phyloP scores from a whole-genome alignment of 2,329 filamentous ascomycete genomes.

The Cercospora zeina region DNA sequence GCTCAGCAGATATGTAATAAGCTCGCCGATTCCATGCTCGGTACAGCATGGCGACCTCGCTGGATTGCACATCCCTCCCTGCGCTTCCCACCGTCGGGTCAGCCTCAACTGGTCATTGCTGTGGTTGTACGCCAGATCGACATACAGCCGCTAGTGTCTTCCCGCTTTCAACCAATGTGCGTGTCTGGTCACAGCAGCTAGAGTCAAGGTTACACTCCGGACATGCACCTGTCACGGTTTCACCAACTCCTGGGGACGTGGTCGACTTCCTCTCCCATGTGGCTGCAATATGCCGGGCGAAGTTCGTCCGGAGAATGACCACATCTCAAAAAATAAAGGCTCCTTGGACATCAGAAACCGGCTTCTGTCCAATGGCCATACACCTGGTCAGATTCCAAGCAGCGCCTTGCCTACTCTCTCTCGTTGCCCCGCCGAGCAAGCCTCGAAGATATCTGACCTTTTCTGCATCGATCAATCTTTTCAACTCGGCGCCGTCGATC shows the following conservation, averaged over 20 bases:
- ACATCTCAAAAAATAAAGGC: conserved; percentile 17
- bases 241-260: conserved; percentile 1
- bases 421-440: conserved; percentile 26
- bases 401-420: conserved; percentile 28
- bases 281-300: not conserved
- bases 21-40: not conserved
- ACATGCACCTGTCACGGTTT: not conserved
- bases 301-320: not conserved
- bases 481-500: conserved; percentile 29
- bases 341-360: conserved; percentile 13
- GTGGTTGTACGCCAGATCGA: conserved; percentile 17
- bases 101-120: conserved; percentile 10
- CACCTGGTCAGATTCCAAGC: conserved; percentile 31
- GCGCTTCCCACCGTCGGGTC: not conserved
- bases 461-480: conserved; percentile 22
- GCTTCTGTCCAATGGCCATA: conserved; percentile 28
- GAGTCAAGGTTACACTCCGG: conserved; percentile 14
- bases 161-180: not conserved
- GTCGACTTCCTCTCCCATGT: not conserved
- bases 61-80: not conserved
- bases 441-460: conserved; percentile 23
- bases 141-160: conserved; percentile 8
- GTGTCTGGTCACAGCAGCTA: not conserved
- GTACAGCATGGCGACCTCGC: not conserved
- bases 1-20: not conserved